Evolutionary conservation across 768 basidiomycete species (phyloP).

Genomic region (Mycena crocata): DNA sequence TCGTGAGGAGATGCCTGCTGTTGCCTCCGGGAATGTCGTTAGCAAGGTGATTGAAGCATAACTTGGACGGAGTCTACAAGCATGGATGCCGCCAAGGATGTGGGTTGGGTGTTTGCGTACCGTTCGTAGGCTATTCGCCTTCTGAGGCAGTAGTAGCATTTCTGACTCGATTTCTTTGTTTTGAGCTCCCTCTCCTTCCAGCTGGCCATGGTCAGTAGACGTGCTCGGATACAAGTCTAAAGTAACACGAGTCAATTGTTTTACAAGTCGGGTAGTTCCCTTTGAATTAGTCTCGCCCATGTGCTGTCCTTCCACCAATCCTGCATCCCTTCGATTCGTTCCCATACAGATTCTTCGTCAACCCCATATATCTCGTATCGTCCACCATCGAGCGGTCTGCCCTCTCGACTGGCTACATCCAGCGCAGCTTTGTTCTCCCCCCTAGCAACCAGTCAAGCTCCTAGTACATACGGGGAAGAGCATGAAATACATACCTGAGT

Average conservation of each 20-base stretch:
- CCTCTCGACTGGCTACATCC: constrained; percentile 84
- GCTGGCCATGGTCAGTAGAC: no score
- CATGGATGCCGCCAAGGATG: no score
- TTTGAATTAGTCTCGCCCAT: constrained; percentile 83
- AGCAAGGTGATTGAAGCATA: no score
- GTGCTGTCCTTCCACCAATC: constrained; percentile 96
- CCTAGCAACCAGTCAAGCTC: constrained; percentile 48
- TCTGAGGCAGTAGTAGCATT: no score
- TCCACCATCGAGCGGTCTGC: constrained; percentile 68
- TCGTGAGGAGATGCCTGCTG: no score
- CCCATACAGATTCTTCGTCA: constrained; percentile 89
- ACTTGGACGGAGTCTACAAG: no score
- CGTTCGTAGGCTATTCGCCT: no score
- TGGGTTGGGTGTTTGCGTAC: no score
- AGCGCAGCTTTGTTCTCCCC: constrained; percentile 87
- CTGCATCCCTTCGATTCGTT: constrained; percentile 81
- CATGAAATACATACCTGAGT: constrained; percentile 61
- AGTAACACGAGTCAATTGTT: background rate
- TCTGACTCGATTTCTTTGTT: no score
- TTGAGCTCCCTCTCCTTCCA: no score
- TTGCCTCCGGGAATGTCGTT: no score
- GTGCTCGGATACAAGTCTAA: constrained; percentile 1
- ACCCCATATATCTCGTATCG: constrained; percentile 90
- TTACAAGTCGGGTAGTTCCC: constrained; percentile 85
- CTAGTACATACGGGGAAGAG: constrained; percentile 11